These are phyloP conservation scores for Flaveria bidentis DNA, from an alignment of 129 eudicot genomes.

Conservation along the genomic window DNA sequence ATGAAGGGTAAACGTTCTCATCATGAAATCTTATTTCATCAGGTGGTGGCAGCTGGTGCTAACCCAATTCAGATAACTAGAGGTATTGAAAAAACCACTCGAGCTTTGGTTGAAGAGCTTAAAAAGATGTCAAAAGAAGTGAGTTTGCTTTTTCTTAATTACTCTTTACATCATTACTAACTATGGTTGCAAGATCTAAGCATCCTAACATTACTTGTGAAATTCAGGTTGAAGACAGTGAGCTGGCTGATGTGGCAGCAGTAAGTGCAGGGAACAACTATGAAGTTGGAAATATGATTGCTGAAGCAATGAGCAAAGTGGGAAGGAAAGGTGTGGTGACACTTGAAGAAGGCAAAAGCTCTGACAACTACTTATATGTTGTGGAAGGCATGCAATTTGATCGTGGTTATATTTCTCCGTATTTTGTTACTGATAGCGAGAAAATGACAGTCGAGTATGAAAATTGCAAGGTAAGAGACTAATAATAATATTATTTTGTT, in stretches of 20 bases:
- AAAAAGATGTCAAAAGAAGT: constrained; percentile 44
- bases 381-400: constrained; percentile 54
- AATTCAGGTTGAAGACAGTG: constrained; percentile 73
- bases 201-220: background rate
- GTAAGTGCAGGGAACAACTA: constrained; percentile 81
- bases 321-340: constrained; percentile 84
- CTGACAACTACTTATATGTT: constrained; percentile 41
- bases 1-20: background rate
- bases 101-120: constrained; percentile 42
- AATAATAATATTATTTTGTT: constrained; percentile 1
- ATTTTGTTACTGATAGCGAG: constrained; percentile 38
- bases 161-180: background rate
- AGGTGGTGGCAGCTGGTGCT: constrained; percentile 71
- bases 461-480: constrained; percentile 41
- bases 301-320: constrained; percentile 78
- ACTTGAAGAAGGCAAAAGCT: constrained; percentile 69
- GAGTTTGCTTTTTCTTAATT: constrained; percentile 10
- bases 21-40: constrained; percentile 2
- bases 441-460: constrained; percentile 48
- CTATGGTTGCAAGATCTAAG: background rate
- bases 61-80: constrained; percentile 50
- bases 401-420: constrained; percentile 43
- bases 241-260: constrained; percentile 80
- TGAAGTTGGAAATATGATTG: constrained; percentile 77
- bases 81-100: constrained; percentile 44